Evolutionary conservation across 345 rosid species (phyloP), one percentile per base, ranked within the genome.

Genomic region (Eutrema heterophyllum): DNA sequence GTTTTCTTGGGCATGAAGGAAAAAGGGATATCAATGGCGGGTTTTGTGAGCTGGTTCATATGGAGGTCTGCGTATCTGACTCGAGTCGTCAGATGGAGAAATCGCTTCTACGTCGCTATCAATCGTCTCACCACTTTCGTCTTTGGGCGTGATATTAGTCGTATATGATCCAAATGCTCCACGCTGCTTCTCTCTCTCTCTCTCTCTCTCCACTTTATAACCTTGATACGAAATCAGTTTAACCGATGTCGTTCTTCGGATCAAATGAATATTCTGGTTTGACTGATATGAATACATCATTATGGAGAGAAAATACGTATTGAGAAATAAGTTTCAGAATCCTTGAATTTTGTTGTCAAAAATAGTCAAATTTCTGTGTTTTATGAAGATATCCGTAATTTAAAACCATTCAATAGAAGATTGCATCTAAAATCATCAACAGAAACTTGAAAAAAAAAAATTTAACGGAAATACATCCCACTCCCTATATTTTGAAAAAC

Each of bases 41-140:
- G 99, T 65, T 92, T 95, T 58, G 8, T 57, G 41, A 92, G 99
- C 75, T 95, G 96, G 96, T 85, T 95, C 79, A 76, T 95, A 74
- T 95, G 99, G 99, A 90, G 97, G 24, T 95, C 99, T n/a, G 99
- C 98, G 0, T 95, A 95, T 80, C 88, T 95, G 51, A 95, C 97
- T 0, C 96, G 99, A 12, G 97, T 95, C 5, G 74, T 95, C 49
- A 95, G 97, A 88, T 95, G 98, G 97, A 87, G 99, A 81, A 95
- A 95, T 84, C 84, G 97, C 67, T 84, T 95, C 85, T 92, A 95
- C 38, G n/a, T 95, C 5, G 97, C 96, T 3, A 84, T 90, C 59
- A 95, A 95, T 71, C 92, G 98, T 97, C 80, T 81, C 46, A 95
- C 99, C n/a, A 92, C 99, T 32, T 76, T 92, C 27, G 87, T 90